phyloP scores from a whole-genome alignment of 345 rosid genomes.

The Anastatica hierochuntica region DNA sequence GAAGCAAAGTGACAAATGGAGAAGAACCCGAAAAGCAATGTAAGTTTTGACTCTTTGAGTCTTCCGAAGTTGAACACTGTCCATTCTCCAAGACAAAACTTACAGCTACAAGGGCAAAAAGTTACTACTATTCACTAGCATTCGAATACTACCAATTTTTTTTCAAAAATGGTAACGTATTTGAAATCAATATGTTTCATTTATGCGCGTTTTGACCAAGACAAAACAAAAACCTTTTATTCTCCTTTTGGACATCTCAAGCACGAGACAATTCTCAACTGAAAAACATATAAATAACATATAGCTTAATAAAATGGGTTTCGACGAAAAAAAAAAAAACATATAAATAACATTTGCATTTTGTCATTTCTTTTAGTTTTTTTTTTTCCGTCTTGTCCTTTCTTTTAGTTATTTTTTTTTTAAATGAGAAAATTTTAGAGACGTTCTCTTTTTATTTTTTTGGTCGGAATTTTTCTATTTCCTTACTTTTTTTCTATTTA shows the following conservation, averaged over 20 bases:
- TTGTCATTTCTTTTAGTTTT: too few species aligned
- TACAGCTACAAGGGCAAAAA: too few species aligned
- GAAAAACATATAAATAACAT: too few species aligned
- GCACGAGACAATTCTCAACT: background rate
- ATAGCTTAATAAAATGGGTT: too few species aligned
- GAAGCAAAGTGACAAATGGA: constrained; percentile 28
- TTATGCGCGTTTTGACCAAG: background rate
- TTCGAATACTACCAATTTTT: constrained; percentile 8
- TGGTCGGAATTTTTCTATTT: too few species aligned
- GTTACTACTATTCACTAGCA: background rate
- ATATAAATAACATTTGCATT: background rate
- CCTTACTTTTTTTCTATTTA: too few species aligned
- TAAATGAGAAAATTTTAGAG: too few species aligned
- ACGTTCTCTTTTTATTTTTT: too few species aligned
- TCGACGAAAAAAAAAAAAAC: background rate
- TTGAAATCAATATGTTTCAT: too few species aligned
- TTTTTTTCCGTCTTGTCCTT: too few species aligned
- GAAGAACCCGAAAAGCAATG: constrained; percentile 19
- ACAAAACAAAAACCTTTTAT: background rate
- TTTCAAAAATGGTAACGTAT: background rate
- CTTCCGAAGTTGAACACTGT: constrained; percentile 8
- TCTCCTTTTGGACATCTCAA: constrained; percentile 17
- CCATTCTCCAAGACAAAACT: constrained; percentile 17
- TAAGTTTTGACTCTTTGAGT: constrained; percentile 15
- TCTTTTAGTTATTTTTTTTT: too few species aligned